phyloP scores from a whole-genome alignment of 441 rosid genomes.

The Erodium trifolium region DNA sequence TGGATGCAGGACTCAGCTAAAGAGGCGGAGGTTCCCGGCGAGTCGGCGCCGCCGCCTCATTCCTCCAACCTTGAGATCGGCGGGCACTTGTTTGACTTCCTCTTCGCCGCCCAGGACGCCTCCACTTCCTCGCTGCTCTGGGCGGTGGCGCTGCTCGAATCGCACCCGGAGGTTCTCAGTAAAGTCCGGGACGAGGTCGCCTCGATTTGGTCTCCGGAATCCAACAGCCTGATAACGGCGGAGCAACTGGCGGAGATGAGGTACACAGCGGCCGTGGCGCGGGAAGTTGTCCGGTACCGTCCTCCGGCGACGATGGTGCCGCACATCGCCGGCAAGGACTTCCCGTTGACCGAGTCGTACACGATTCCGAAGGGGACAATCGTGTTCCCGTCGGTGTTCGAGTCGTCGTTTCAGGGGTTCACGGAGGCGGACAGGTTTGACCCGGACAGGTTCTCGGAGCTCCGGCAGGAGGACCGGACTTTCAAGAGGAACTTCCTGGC shows the following conservation, averaged over 20 bases:
- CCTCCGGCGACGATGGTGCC: slow-evolving; percentile 81
- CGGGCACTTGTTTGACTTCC: slow-evolving; percentile 63
- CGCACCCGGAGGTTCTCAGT: slow-evolving; percentile 47
- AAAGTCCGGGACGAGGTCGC: slow-evolving; percentile 57
- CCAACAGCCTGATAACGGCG: slow-evolving; percentile 36
- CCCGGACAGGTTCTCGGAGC: slow-evolving; percentile 65
- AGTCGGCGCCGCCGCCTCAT: slow-evolving; percentile 23
- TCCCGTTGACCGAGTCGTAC: slow-evolving; percentile 52
- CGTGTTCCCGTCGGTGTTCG: slow-evolving; percentile 71
- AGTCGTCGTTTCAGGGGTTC: slow-evolving; percentile 78
- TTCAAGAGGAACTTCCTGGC: slow-evolving; percentile 53
- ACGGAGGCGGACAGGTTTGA: slow-evolving; percentile 61
- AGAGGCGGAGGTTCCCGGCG: slow-evolving; percentile 25
- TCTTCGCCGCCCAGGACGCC: slow-evolving; percentile 23
- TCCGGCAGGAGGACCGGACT: slow-evolving; percentile 47
- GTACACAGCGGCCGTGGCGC: slow-evolving; percentile 78
- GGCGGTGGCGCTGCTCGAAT: slow-evolving; percentile 65
- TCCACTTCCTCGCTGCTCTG: slow-evolving; percentile 77
- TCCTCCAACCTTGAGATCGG: slow-evolving; percentile 49
- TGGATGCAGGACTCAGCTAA: slow-evolving; percentile 60
- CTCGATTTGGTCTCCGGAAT: slow-evolving; percentile 59
- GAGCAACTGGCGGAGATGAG: slow-evolving; percentile 60
- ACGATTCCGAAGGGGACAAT: slow-evolving; percentile 66
- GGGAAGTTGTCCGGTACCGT: slow-evolving; percentile 59
- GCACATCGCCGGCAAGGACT: slow-evolving; percentile 51